Evolutionary conservation across 768 basidiomycete species (phyloP), one percentile per base, ranked within the genome.

Genomic region (Lactarius psammicola): DNA sequence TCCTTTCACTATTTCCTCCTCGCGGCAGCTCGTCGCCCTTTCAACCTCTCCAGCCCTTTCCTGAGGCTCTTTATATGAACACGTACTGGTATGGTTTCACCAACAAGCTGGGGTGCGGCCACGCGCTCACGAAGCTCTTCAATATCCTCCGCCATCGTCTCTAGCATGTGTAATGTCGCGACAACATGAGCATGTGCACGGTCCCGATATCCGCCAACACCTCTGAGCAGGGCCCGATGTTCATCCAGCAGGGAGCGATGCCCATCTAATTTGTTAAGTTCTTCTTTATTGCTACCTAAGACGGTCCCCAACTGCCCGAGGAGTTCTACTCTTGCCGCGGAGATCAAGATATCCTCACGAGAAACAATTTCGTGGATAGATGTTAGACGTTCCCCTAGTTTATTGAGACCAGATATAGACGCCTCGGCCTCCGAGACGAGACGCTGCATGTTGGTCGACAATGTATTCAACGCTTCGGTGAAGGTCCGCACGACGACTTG

Each of bases 21-120:
- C 15, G 85, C 85, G 56, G 80, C 80, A 28, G 78, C 72, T 65
- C 88, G 80, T 6, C 85, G 81, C 71, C 86, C 84, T 71, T 80
- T 83, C 75, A 90, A 70, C 70, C 81, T 81, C 67, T 87, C 82
- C 70, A 91, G 69, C 8, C 90, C 89, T 40, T 71, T 78, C 72
- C 77, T 77, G 69, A 93, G 90, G 65, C 86, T 90, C 76, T 83
- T 83, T 75, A 92, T 85, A 70, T 92, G 90, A 26, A 92, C 89
- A 64, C 88, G 86, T 4, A 88, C 77, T 4, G 90, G 88, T 18
- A 91, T 79, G 49, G 76, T 77, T n/a, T 82, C 75, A 5, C 84
- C 85, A 13, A 83, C 73, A 5, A 92, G 75, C 58, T 85, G 85
- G 1, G 91, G 90, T 34, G 84, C 82, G 4, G 88, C 82, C 1